phyloP scores from a whole-genome alignment of 2,329 filamentous ascomycete genomes.

The Chalaropsis thielavioides region DNA sequence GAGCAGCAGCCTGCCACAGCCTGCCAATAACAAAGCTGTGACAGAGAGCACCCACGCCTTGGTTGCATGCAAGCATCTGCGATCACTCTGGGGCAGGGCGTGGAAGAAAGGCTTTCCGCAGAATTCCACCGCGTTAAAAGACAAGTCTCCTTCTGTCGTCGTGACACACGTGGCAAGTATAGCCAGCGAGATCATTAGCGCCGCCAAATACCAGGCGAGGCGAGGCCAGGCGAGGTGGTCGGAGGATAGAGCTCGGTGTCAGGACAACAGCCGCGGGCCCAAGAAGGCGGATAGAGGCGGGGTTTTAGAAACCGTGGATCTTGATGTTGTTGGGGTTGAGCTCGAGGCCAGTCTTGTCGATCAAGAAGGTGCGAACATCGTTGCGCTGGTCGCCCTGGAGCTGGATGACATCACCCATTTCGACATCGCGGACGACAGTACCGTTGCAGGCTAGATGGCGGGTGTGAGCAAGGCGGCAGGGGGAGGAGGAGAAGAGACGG shows the following conservation, averaged over 20 bases:
- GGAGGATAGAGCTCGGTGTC: not conserved
- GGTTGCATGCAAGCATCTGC: not conserved
- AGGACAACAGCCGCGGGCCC: conserved; percentile 16
- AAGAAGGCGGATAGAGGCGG: conserved; percentile 10
- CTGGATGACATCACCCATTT: conserved; percentile 99
- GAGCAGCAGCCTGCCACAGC: not conserved
- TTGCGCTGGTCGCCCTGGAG: conserved; percentile 98
- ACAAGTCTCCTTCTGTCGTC: conserved; percentile 8
- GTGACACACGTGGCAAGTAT: not conserved
- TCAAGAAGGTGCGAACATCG: conserved; percentile 94
- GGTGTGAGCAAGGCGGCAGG: conserved; percentile 20
- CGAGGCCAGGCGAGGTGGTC: not conserved
- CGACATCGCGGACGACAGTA: conserved; percentile 88
- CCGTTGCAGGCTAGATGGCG: conserved; percentile 78
- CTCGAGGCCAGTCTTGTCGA: conserved; percentile 86
- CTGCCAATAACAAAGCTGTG: not conserved
- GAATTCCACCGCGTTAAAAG: conserved; percentile 15
- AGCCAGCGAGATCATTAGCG: not conserved
- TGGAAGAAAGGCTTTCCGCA: conserved; percentile 15
- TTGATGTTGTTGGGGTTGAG: conserved; percentile 96
- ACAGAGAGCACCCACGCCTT: not conserved
- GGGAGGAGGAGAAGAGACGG: conserved; percentile 12
- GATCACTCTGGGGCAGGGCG: not conserved
- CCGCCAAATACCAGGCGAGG: not conserved
- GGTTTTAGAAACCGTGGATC: conserved; percentile 45